Evolutionary conservation across 1,284 basidiomycete species (phyloP).

Genomic region (Takashimella tepidaria): DNA sequence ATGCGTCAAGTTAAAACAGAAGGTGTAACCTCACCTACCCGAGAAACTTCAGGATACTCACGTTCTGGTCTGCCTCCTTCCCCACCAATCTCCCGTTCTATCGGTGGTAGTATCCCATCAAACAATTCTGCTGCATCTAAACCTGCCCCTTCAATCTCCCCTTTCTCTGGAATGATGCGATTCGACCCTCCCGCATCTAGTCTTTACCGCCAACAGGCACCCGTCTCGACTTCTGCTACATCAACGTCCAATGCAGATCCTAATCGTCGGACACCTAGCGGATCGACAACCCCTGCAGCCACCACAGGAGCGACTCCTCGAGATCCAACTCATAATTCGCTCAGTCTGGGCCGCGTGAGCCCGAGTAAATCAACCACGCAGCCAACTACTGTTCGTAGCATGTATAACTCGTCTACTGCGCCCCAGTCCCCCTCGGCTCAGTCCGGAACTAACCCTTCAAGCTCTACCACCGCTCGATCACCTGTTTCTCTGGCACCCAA

Average conservation of each 20-base stretch:
- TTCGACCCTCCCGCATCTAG: not conserved
- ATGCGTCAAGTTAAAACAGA: slow-evolving; percentile 3
- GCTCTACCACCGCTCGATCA: not conserved
- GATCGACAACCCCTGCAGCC: not conserved
- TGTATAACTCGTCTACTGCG: slow-evolving; percentile 28
- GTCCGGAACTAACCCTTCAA: no score
- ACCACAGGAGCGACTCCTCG: no score
- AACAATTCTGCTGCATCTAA: not conserved
- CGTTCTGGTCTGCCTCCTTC: not conserved
- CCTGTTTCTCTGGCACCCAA: not conserved
- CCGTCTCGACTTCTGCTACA: no score
- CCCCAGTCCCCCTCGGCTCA: no score
- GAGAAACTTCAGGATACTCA: not conserved
- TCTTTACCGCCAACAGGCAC: not conserved
- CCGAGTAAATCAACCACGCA: not conserved
- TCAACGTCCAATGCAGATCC: no score
- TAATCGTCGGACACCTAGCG: not conserved
- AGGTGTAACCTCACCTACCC: not conserved
- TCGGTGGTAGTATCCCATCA: no score
- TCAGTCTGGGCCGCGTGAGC: not conserved
- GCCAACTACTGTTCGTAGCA: slow-evolving; percentile 1
- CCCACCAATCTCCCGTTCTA: not conserved
- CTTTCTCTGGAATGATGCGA: not conserved
- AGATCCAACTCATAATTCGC: no score
- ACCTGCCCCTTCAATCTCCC: not conserved